Evolutionary conservation across 345 rosid species (phyloP), one percentile per base, ranked within the genome.

Genomic region (Kandelia obovata): DNA sequence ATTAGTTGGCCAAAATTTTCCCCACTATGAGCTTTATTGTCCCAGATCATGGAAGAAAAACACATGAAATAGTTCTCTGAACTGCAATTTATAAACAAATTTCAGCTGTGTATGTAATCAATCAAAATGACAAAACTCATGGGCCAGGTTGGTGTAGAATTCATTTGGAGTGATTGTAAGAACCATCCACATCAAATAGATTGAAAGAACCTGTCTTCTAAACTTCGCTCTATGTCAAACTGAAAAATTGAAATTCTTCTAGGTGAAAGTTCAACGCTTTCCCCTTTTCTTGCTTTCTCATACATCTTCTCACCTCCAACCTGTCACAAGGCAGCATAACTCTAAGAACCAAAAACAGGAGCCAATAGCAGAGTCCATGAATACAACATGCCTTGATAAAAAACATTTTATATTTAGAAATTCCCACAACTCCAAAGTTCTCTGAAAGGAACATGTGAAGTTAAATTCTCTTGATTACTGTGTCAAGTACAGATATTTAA

Each of bases 261-360:
- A 0, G 97, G 96, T 53, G 96, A 75, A 74, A 95, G 96, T 79
- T 95, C 97, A 20, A 92, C 62, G 1, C 78, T 88, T 80, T 91
- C 99, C 70, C 99, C 97, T 86, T 89, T 83, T 84, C 99, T 92
- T 57, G 97, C 96, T 85, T 95, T 95, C 0, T 90, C 98, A 57
- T 95, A 95, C 98, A 95, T 90, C 80, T 70, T 95, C 80, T 95
- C 98, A 17, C 99, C 98, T 78, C 93, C 96, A 73, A 92, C 89
- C 99, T 92, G 62, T 68, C 63, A 66, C 58, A 23, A 31, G 37
- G 23, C 56, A 46, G 35, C 1, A 39, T 39, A 64, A 27, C 63
- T 61, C 58, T 58, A 17, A 76, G 53, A 43, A 62, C 28, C 19
- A 3, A 70, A 60, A 58, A 43, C 23, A n/a, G 15, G 10, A 39